These are phyloP conservation scores for Morella rubra DNA, from an alignment of 306 rosid genomes.

Conservation along the genomic window DNA sequence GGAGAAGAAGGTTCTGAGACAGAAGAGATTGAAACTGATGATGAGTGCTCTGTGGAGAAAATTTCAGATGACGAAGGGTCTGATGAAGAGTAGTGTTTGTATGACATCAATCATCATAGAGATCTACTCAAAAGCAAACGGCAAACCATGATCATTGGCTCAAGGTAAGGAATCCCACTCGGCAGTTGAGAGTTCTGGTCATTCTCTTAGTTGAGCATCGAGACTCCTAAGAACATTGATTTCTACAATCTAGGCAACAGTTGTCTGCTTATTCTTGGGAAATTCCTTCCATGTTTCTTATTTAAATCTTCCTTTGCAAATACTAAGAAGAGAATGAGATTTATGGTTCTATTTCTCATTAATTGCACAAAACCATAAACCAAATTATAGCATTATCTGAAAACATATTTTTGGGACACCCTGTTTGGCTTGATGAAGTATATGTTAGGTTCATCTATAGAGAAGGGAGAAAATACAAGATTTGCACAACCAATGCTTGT, in stretches of 20 bases:
- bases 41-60: slow-evolving; percentile 47
- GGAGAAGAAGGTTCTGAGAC: slow-evolving; percentile 41
- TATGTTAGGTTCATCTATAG: slow-evolving; percentile 1
- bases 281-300: slow-evolving; percentile 4
- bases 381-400: neutral
- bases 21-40: slow-evolving; percentile 37
- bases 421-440: neutral
- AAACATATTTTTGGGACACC: no score
- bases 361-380: neutral
- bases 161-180: slow-evolving; percentile 28
- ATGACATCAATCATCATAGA: slow-evolving; percentile 11
- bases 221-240: neutral
- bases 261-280: neutral
- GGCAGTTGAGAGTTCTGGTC: slow-evolving; percentile 3
- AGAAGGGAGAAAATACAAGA: neutral
- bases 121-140: slow-evolving; percentile 10
- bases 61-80: slow-evolving; percentile 40
- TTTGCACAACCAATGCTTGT: neutral
- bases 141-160: neutral
- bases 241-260: neutral
- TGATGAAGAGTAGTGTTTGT: slow-evolving; percentile 35
- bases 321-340: slow-evolving; percentile 10
- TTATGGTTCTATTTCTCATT: slow-evolving; percentile 8
- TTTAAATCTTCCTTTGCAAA: neutral
- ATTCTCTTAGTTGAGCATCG: neutral